phyloP scores from a whole-genome alignment of 225 moss, liverwort and hornwort species.

The Climacium dendroides region DNA sequence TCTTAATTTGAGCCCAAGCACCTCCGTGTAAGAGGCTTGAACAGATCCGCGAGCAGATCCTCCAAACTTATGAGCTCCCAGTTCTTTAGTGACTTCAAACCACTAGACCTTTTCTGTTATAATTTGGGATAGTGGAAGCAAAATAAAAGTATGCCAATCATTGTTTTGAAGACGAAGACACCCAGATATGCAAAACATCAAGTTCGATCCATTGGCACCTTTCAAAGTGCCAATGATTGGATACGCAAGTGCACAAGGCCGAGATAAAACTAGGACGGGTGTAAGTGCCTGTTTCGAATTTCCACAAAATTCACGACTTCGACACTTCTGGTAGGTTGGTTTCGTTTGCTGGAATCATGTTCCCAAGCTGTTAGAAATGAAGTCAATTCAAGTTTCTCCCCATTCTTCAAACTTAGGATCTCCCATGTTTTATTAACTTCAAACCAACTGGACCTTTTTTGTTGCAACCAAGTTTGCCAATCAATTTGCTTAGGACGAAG shows the following conservation, averaged over 20 bases:
- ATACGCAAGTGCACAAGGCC: not conserved
- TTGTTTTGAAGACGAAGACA: not conserved
- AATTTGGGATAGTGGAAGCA: not conserved
- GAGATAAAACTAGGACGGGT: not conserved
- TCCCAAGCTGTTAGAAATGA: no score
- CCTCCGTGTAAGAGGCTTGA: not conserved
- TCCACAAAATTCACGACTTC: not conserved
- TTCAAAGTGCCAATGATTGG: not conserved
- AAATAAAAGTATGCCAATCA: not conserved
- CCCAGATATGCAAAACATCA: not conserved
- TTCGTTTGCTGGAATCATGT: no score
- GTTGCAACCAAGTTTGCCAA: no score
- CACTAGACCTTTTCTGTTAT: not conserved
- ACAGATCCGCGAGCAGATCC: not conserved
- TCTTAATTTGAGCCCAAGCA: not conserved
- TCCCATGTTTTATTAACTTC: no score
- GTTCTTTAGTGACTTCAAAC: not conserved
- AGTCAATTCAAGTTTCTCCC: no score
- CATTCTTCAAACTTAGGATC: no score
- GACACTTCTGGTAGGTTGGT: not conserved
- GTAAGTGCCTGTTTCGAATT: not conserved
- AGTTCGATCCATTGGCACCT: not conserved
- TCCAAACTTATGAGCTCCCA: not conserved
- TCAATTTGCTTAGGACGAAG: not conserved
- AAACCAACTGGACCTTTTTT: no score